Percentiles rank a stretch among this genome's conserved stretches.
Conservation (phyloP, 2,329 filamentous ascomycete species). For the Claviceps africana region DNA sequence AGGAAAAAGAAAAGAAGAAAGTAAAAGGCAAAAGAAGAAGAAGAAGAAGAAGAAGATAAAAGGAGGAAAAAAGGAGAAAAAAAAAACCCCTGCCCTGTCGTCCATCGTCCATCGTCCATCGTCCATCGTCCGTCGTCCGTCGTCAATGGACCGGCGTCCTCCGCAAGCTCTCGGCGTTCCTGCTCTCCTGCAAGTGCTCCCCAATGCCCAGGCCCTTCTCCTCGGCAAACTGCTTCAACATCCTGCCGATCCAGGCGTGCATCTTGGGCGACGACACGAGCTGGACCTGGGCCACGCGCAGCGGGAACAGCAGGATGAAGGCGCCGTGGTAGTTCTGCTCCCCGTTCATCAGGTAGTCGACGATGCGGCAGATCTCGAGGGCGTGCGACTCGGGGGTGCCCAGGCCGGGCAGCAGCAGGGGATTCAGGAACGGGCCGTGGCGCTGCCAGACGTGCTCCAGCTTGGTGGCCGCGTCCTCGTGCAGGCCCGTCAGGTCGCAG, state of each 20-base stretch:
- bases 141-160: background rate
- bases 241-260: slow-evolving; percentile 2
- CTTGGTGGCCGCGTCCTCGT: background rate
- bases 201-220: slow-evolving; percentile 3
- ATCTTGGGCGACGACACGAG: slow-evolving; percentile 1
- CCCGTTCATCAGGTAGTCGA: slow-evolving; percentile 5
- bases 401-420: slow-evolving; percentile 2
- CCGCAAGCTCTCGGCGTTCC: background rate
- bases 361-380: slow-evolving; percentile 6
- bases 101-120: no score
- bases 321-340: slow-evolving; percentile 5
- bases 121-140: no score
- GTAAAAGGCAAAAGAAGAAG: background rate
- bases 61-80: background rate
- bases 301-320: slow-evolving; percentile 3
- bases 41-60: background rate
- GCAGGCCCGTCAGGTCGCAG: slow-evolving; percentile 1
- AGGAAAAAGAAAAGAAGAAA: background rate
- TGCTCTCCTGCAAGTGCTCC: slow-evolving; percentile 1
- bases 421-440: slow-evolving; percentile 4
- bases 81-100: no score
- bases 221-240: slow-evolving; percentile 4
- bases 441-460: slow-evolving; percentile 2
- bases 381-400: slow-evolving; percentile 1
- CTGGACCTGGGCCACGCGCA: slow-evolving; percentile 2